These are phyloP conservation scores for Fusarium lyarnte DNA, from an alignment of 2,329 filamentous ascomycete species.

Conservation along the genomic window DNA sequence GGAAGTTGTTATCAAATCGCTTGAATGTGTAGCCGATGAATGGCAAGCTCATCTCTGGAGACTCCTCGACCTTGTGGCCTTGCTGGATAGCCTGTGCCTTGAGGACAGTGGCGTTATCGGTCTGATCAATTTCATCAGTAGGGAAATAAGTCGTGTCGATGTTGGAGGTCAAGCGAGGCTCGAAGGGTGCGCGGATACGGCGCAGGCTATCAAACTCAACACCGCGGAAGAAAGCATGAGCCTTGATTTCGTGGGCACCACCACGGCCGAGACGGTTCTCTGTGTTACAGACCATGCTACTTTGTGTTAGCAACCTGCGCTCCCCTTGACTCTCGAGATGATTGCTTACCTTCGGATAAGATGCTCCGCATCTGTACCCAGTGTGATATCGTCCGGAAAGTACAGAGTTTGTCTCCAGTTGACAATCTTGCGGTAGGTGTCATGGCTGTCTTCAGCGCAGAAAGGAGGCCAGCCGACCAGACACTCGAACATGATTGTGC, in stretches of 20 bases:
- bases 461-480: slow-evolving; percentile 98
- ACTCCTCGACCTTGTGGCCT: slow-evolving; percentile 74
- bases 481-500: slow-evolving; percentile 99
- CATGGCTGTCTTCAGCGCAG: slow-evolving; percentile 96
- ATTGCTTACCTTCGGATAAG: slow-evolving; percentile 84
- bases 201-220: slow-evolving; percentile 95
- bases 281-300: slow-evolving; percentile 90
- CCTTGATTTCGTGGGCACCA: slow-evolving; percentile 91
- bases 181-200: slow-evolving; percentile 93
- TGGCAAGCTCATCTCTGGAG: slow-evolving; percentile 93
- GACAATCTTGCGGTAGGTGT: slow-evolving; percentile 99
- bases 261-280: slow-evolving; percentile 89
- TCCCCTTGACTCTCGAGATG: not conserved
- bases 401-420: slow-evolving; percentile 97
- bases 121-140: slow-evolving; percentile 97
- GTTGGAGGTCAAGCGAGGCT: slow-evolving; percentile 90
- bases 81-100: slow-evolving; percentile 83
- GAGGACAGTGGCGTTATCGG: slow-evolving; percentile 87
- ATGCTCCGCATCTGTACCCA: slow-evolving; percentile 89
- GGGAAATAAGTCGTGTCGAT: slow-evolving; percentile 99
- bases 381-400: slow-evolving; percentile 93
- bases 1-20: slow-evolving; percentile 83
- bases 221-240: slow-evolving; percentile 94
- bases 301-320: slow-evolving; percentile 15
- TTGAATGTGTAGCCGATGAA: slow-evolving; percentile 80